Conservation (phyloP, 2,329 filamentous ascomycete genomes). For the Exophiala alcalophila region DNA sequence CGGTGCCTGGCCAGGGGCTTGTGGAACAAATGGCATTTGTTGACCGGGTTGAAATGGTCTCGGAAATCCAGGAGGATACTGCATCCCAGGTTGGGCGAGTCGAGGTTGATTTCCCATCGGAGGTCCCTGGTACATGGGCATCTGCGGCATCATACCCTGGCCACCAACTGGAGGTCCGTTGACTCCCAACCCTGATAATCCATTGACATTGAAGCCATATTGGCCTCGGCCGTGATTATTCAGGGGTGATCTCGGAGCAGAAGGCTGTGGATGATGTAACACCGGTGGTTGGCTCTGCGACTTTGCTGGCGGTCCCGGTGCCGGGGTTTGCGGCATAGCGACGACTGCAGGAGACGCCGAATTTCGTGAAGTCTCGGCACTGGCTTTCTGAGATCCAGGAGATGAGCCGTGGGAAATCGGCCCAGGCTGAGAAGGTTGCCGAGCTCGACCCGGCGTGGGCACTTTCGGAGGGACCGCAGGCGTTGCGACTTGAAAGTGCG, state of each 20-base stretch:
- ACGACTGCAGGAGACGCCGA: conserved; percentile 58
- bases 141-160: conserved; percentile 49
- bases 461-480: conserved; percentile 82
- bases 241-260: conserved; percentile 63
- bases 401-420: conserved; percentile 71
- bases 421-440: conserved; percentile 74
- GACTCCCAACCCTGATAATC: conserved; percentile 57
- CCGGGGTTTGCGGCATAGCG: conserved; percentile 64
- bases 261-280: conserved; percentile 57
- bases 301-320: conserved; percentile 63
- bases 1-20: conserved; percentile 39
- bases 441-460: conserved; percentile 72
- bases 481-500: conserved; percentile 73
- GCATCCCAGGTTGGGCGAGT: conserved; percentile 50
- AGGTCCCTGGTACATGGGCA: conserved; percentile 51
- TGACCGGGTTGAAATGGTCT: conserved; percentile 59
- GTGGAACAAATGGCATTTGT: conserved; percentile 44
- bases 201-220: conserved; percentile 49
- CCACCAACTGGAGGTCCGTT: conserved; percentile 56
- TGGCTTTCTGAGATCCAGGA: conserved; percentile 53
- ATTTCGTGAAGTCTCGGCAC: conserved; percentile 61
- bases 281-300: conserved; percentile 49
- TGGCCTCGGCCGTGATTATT: conserved; percentile 60
- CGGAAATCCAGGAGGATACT: conserved; percentile 59
- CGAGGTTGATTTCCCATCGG: conserved; percentile 56